Evolutionary conservation across 2,329 filamentous ascomycete species (phyloP).

Genomic region (Madurella mycetomatis): DNA sequence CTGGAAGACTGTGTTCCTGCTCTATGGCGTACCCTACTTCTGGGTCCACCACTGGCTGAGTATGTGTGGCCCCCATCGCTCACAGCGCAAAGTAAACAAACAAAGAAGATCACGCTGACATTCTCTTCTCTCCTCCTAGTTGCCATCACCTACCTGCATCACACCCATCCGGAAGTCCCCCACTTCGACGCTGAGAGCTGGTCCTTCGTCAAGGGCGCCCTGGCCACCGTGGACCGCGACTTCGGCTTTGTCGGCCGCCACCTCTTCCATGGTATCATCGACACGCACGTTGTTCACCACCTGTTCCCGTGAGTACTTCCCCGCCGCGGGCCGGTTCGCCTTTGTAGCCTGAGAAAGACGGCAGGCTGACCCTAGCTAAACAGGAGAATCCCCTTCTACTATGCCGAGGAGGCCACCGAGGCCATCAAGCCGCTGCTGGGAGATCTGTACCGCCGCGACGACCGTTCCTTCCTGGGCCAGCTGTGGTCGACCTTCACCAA

Average conservation of each 20-base stretch:
- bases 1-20: conserved; percentile 50
- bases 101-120: conserved; percentile 2
- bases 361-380: background rate
- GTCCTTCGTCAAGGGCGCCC: conserved; percentile 59
- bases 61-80: conserved; percentile 39
- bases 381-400: conserved; percentile 55
- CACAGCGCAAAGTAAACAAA: too few species aligned
- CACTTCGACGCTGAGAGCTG: conserved; percentile 57
- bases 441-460: conserved; percentile 47
- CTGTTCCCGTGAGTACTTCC: conserved; percentile 46
- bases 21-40: conserved; percentile 64
- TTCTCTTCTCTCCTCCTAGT: conserved; percentile 38
- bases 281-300: conserved; percentile 61
- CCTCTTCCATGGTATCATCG: conserved; percentile 63
- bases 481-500: conserved; percentile 44
- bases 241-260: conserved; percentile 62
- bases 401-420: conserved; percentile 54
- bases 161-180: conserved; percentile 58
- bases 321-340: background rate
- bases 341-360: background rate
- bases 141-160: conserved; percentile 71
- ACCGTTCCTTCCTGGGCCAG: conserved; percentile 40
- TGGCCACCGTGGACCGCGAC: conserved; percentile 60
- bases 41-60: conserved; percentile 99
- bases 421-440: conserved; percentile 55